Conservation (phyloP, 768 basidiomycete genomes). For the Lactifluus echinatus region DNA sequence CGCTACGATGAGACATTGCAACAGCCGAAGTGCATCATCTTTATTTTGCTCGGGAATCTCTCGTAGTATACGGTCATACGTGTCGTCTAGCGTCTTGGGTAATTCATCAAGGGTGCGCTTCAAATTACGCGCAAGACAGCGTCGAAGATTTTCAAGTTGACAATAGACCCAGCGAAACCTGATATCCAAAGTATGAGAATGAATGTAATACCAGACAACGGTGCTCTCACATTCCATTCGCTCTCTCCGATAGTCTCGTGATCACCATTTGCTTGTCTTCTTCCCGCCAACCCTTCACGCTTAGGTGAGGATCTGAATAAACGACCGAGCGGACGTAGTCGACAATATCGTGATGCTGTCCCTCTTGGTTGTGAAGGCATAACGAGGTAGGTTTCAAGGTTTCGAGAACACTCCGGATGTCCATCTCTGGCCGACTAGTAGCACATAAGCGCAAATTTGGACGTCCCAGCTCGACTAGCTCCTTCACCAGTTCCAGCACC, state of each 20-base stretch:
- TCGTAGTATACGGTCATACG: background rate
- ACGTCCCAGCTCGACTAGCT: background rate
- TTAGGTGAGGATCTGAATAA: background rate
- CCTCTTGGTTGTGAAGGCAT: background rate
- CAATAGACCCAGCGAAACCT: conserved; percentile 8
- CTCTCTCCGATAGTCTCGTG: background rate
- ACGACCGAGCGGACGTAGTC: background rate
- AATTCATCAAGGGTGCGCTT: background rate
- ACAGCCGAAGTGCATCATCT: background rate
- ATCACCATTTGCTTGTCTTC: background rate
- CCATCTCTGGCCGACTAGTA: too few species aligned
- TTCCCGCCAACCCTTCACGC: background rate
- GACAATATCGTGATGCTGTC: background rate
- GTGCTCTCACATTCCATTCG: background rate
- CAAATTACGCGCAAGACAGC: background rate
- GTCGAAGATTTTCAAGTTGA: background rate
- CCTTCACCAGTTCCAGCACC: background rate
- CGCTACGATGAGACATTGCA: background rate
- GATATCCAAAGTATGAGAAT: background rate
- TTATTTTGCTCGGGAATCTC: background rate
- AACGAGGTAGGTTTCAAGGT: too few species aligned
- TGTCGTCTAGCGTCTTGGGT: background rate
- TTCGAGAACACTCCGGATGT: too few species aligned
- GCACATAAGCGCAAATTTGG: background rate
- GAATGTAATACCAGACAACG: background rate